A percentile compares a stretch with the other conserved stretches of the same genome.
These are phyloP conservation scores for Tuber borchii DNA, from an alignment of 495 filamentous ascomycete species.

Conservation along the genomic window DNA sequence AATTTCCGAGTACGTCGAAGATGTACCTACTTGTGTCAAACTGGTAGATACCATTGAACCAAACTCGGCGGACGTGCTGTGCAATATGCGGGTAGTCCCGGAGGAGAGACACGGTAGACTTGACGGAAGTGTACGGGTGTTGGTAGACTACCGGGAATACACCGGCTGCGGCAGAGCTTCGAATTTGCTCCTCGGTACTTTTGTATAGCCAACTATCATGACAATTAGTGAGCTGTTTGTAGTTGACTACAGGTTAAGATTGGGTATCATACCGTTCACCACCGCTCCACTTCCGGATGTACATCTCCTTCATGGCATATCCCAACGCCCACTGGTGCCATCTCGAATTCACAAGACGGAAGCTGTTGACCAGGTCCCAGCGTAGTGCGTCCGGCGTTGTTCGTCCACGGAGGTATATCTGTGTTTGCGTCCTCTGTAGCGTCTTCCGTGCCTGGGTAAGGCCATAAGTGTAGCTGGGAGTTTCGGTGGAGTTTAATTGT, in stretches of 20 bases:
- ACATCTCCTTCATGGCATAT: conserved; percentile 48
- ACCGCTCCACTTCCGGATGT: conserved; percentile 51
- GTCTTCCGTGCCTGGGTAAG: conserved; percentile 48
- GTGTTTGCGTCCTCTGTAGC: conserved; percentile 43
- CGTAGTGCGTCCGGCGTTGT: conserved; percentile 48
- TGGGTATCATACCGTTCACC: conserved; percentile 44
- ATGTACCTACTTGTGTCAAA: conserved; percentile 48
- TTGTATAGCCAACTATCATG: conserved; percentile 41
- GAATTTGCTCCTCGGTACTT: conserved; percentile 44
- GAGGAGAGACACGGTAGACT: conserved; percentile 48
- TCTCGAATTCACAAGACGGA: conserved; percentile 47
- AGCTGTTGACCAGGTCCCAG: conserved; percentile 48
- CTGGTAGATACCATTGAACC: conserved; percentile 53
- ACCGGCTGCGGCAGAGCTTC: conserved; percentile 42
- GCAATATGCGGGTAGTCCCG: conserved; percentile 45
- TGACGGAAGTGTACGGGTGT: conserved; percentile 49
- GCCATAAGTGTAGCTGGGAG: conserved; percentile 49
- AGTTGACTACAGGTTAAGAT: background rate
- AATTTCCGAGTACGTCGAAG: conserved; percentile 46
- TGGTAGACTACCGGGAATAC: conserved; percentile 49
- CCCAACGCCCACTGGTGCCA: conserved; percentile 53
- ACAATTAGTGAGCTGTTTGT: background rate
- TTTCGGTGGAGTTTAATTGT: conserved; percentile 45
- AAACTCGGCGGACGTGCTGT: conserved; percentile 48
- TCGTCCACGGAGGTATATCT: conserved; percentile 49